These are phyloP conservation scores for Sutorius eximius DNA, from an alignment of 1,284 basidiomycete genomes.

Conservation along the genomic window DNA sequence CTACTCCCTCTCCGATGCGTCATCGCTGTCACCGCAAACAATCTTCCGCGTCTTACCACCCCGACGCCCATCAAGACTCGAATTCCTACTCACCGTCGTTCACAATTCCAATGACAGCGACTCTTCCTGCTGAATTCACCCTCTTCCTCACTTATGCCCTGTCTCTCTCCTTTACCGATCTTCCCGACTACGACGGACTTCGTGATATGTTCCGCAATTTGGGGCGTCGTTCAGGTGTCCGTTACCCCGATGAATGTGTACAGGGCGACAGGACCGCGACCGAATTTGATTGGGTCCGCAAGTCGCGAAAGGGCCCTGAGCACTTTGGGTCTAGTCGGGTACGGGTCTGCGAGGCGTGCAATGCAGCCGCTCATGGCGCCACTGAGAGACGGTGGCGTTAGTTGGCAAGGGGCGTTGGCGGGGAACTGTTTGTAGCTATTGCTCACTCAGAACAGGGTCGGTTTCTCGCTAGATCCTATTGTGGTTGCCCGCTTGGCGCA, in stretches of 20 bases:
- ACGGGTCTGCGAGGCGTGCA: conserved; percentile 37
- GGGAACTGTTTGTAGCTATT: conserved; percentile 5
- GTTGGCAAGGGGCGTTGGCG: conserved; percentile 1
- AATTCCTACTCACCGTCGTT: conserved; percentile 8
- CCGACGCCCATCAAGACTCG: conserved; percentile 13
- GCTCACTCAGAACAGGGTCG: not conserved
- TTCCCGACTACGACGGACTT: conserved; percentile 87
- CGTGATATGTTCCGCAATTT: conserved; percentile 76
- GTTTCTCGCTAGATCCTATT: not conserved
- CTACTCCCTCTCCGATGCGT: conserved; percentile 18
- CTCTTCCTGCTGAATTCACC: conserved; percentile 86
- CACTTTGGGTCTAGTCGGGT: conserved; percentile 23
- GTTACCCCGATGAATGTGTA: conserved; percentile 52
- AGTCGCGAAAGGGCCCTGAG: conserved; percentile 12
- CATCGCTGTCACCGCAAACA: conserved; percentile 16
- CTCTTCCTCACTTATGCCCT: conserved; percentile 86
- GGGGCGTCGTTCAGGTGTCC: conserved; percentile 51
- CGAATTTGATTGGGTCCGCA: conserved; percentile 31
- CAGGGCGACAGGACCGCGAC: conserved; percentile 39
- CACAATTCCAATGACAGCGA: conserved; percentile 65
- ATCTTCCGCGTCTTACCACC: conserved; percentile 23
- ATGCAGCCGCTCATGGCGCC: conserved; percentile 28
- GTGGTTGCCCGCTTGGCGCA: conserved; percentile 3
- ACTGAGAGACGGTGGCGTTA: conserved; percentile 32
- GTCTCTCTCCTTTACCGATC: conserved; percentile 85